A percentile compares a stretch with the other conserved stretches of the same genome.
phyloP scores from a whole-genome alignment of 2,329 filamentous ascomycete genomes.

The Hortaea sp. region DNA sequence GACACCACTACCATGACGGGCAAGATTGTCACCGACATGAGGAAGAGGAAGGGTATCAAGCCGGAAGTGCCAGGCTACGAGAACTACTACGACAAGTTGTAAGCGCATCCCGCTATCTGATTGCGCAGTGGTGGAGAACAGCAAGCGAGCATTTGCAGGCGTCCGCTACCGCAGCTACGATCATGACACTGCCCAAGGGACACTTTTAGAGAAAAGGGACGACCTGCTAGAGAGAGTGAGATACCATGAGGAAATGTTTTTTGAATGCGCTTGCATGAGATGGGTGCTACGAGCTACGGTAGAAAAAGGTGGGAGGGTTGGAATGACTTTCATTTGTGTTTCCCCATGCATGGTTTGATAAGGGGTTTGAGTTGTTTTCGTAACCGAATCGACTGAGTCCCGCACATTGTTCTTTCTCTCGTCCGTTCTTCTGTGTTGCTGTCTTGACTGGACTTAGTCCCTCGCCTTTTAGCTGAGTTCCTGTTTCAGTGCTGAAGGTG shows the following conservation, averaged over 20 bases:
- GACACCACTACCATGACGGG: constrained; percentile 75
- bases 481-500: too few species aligned
- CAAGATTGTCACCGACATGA: constrained; percentile 74
- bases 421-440: too few species aligned
- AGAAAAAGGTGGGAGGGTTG: neutral
- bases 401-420: too few species aligned
- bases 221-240: neutral
- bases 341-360: neutral
- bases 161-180: neutral
- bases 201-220: neutral
- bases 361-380: too few species aligned
- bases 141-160: constrained; percentile 6
- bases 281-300: neutral
- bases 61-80: constrained; percentile 81
- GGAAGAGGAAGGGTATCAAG: constrained; percentile 99
- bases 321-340: constrained; percentile 2
- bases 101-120: constrained; percentile 7
- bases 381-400: too few species aligned
- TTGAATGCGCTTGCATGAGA: constrained; percentile 1
- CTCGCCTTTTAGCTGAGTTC: too few species aligned
- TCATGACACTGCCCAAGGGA: too few species aligned
- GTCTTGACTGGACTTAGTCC: too few species aligned
- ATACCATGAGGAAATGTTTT: constrained; percentile 1
- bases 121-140: neutral
- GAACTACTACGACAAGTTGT: constrained; percentile 47